A percentile compares a stretch with the other conserved stretches of the same genome.
phyloP scores from a whole-genome alignment of 2,329 filamentous ascomycete species.

The Neofusicoccum ribis region DNA sequence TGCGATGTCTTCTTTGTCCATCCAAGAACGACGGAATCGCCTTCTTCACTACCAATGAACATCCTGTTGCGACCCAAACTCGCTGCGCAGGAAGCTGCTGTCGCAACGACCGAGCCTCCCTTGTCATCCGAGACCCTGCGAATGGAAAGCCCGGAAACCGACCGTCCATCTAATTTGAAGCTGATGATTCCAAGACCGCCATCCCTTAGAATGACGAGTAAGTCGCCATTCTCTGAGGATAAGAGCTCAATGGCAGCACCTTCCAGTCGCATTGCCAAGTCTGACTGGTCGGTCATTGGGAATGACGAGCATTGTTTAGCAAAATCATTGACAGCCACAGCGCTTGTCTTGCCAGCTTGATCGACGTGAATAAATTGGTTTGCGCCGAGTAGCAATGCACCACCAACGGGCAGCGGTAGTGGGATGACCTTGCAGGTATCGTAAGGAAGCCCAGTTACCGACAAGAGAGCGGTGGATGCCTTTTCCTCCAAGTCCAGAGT shows the following conservation, averaged over 20 bases:
- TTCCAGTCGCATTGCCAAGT: constrained; percentile 77
- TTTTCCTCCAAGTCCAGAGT: constrained; percentile 91
- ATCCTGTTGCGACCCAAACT: constrained; percentile 67
- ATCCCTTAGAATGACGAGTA: constrained; percentile 77
- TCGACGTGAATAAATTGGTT: constrained; percentile 96
- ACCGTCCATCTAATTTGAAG: constrained; percentile 87
- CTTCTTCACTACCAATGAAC: constrained; percentile 83
- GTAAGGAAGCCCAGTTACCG: constrained; percentile 80
- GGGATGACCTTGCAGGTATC: constrained; percentile 83
- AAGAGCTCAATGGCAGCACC: constrained; percentile 76
- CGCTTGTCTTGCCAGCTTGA: constrained; percentile 90
- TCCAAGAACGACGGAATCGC: constrained; percentile 77
- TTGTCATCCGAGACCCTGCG: constrained; percentile 62
- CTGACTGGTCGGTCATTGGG: constrained; percentile 80
- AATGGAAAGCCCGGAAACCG: constrained; percentile 82
- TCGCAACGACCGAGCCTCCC: constrained; percentile 63
- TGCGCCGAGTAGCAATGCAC: constrained; percentile 78
- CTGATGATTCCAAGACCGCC: constrained; percentile 74
- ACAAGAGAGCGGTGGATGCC: constrained; percentile 88
- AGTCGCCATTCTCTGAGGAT: constrained; percentile 73
- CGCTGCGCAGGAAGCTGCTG: constrained; percentile 67
- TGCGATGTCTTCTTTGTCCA: constrained; percentile 70
- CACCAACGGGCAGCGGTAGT: constrained; percentile 82
- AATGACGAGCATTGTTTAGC: constrained; percentile 81
- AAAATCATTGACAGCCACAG: constrained; percentile 89